A percentile compares a stretch with the other conserved stretches of the same genome.
Evolutionary conservation across 441 rosid species (phyloP).

Genomic region (Adansonia madagascariensis): DNA sequence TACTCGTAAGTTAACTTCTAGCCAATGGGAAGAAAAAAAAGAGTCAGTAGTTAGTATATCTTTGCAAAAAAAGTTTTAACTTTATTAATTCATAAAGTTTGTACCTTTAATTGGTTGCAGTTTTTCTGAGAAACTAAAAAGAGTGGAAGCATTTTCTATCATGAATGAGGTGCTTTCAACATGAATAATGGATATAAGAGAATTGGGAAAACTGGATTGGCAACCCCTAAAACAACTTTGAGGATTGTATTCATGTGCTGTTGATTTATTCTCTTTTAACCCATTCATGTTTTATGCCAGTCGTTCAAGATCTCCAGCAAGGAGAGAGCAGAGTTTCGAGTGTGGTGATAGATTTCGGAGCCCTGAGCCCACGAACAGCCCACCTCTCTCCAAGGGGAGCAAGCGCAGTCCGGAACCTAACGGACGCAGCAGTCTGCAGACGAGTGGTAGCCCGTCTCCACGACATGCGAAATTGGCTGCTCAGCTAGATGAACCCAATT

Average conservation of each 20-base stretch:
- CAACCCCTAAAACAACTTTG: not conserved
- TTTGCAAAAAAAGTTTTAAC: not conserved
- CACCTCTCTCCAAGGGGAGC: constrained; percentile 48
- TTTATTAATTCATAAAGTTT: not conserved
- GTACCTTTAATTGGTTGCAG: not conserved
- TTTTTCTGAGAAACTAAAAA: not conserved
- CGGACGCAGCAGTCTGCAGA: constrained; percentile 45
- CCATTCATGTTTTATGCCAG: constrained; percentile 30
- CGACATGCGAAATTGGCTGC: constrained; percentile 31
- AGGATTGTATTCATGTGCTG: not conserved
- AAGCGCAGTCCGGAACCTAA: constrained; percentile 52
- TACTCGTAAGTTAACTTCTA: constrained; percentile 44
- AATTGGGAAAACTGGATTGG: not conserved
- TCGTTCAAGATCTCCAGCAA: constrained; percentile 67
- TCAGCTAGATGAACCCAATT: constrained; percentile 33
- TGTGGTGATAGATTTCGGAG: constrained; percentile 45
- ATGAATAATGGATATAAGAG: not conserved
- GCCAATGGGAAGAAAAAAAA: not conserved
- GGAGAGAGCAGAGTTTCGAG: constrained; percentile 57
- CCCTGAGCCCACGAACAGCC: constrained; percentile 49
- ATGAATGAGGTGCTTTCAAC: not conserved
- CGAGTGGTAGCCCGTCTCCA: constrained; percentile 36
- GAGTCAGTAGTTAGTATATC: not conserved
- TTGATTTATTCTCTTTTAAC: not conserved
- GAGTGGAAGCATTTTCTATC: not conserved